Evolutionary conservation across 805 yeast species (phyloP).

Genomic region (Deakozyma indianensis): DNA sequence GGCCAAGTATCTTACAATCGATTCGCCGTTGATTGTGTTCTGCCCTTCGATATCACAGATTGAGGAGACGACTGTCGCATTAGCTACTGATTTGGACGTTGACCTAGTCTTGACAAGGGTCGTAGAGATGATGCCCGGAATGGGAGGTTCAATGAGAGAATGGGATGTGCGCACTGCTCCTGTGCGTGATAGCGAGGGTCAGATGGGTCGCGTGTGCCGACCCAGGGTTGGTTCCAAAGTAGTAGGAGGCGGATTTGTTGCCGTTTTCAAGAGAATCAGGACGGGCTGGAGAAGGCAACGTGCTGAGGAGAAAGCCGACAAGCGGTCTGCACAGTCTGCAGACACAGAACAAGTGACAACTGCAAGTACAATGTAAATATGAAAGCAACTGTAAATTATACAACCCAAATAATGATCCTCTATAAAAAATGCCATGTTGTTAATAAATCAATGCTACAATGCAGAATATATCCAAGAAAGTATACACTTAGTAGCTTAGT

Average conservation of each 20-base stretch:
- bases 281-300: neutral
- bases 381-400: too few relatives aligned
- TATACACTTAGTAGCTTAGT: too few relatives aligned
- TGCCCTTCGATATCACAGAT: conserved; percentile 37
- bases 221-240: conserved; percentile 35
- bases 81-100: conserved; percentile 19
- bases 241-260: conserved; percentile 39
- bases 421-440: too few relatives aligned
- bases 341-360: too few relatives aligned
- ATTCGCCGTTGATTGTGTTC: conserved; percentile 31
- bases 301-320: neutral
- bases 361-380: too few relatives aligned
- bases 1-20: conserved; percentile 23
- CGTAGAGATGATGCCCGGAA: conserved; percentile 31
- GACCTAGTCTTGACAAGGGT: conserved; percentile 26
- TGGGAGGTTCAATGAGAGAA: conserved; percentile 36
- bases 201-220: conserved; percentile 30
- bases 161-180: conserved; percentile 33
- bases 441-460: too few relatives aligned
- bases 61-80: conserved; percentile 24
- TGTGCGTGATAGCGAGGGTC: conserved; percentile 28
- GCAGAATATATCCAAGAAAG: too few relatives aligned
- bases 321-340: too few relatives aligned
- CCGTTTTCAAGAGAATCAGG: conserved; percentile 19
- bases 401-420: too few relatives aligned